Percentiles rank a stretch among this genome's conserved stretches.
phyloP scores from a whole-genome alignment of 805 yeast genomes.

The Kregervanrija fluxuum region DNA sequence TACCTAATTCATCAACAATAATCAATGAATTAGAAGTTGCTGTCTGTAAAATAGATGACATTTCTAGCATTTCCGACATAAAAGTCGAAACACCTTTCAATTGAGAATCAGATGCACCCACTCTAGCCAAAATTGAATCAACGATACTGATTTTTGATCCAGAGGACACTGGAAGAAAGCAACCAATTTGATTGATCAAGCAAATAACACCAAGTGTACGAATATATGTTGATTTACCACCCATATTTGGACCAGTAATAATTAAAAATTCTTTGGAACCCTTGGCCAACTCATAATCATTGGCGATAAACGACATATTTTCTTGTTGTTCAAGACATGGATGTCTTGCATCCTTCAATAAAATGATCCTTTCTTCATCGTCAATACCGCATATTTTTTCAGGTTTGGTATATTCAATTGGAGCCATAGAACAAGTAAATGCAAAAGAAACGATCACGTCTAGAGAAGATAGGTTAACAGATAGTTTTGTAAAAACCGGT shows the following conservation, averaged over 20 bases:
- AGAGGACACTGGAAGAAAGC: constrained; percentile 70
- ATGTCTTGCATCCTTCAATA: constrained; percentile 75
- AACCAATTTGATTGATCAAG: constrained; percentile 82
- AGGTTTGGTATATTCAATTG: constrained; percentile 75
- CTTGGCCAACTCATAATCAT: constrained; percentile 67
- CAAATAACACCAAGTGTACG: constrained; percentile 85
- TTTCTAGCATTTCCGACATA: constrained; percentile 94
- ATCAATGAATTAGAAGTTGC: constrained; percentile 76
- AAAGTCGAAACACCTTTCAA: constrained; percentile 94
- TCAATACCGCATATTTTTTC: constrained; percentile 44
- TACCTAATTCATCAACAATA: constrained; percentile 90
- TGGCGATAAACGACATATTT: constrained; percentile 82
- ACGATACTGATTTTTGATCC: constrained; percentile 76
- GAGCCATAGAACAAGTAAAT: constrained; percentile 74
- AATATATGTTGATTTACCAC: constrained; percentile 92
- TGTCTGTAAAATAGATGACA: constrained; percentile 76
- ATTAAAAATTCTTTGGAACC: constrained; percentile 62
- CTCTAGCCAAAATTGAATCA: constrained; percentile 90
- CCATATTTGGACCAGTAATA: constrained; percentile 97
- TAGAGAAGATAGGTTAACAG: constrained; percentile 57
- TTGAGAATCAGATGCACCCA: constrained; percentile 99
- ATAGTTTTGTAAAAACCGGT: constrained; percentile 65
- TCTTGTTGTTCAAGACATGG: constrained; percentile 94
- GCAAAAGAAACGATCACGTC: constrained; percentile 88
- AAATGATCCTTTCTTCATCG: constrained; percentile 39